These are phyloP conservation scores for Talaromyces sp. DNA, from an alignment of 2,329 filamentous ascomycete genomes.

Conservation along the genomic window DNA sequence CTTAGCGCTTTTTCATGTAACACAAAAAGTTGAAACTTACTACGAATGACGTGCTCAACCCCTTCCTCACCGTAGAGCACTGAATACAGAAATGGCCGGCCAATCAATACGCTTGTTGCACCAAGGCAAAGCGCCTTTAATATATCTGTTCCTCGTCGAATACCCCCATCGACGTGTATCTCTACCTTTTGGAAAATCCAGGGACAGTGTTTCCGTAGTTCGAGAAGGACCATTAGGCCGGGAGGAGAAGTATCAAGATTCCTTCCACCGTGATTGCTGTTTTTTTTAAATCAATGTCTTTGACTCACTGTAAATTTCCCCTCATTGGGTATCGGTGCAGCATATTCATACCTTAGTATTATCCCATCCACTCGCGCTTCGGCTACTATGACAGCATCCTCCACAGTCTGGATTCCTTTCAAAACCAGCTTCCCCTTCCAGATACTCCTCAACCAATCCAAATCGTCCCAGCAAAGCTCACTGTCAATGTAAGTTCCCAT, in stretches of 20 bases:
- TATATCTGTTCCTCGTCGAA: conserved; percentile 79
- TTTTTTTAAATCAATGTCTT: background rate
- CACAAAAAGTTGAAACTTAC: conserved; percentile 33
- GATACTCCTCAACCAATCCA: conserved; percentile 3
- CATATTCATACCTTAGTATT: conserved; percentile 26
- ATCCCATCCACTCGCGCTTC: conserved; percentile 44
- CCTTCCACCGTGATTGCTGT: conserved; percentile 46
- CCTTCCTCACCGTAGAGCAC: conserved; percentile 60
- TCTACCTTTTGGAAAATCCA: conserved; percentile 67
- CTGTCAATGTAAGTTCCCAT: background rate
- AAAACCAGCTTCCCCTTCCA: conserved; percentile 42
- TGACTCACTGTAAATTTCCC: background rate
- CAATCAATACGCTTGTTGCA: conserved; percentile 75
- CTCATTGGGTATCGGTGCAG: background rate
- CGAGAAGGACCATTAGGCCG: conserved; percentile 65
- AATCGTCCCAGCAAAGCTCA: background rate
- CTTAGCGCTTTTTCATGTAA: background rate
- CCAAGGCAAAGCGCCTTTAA: conserved; percentile 83
- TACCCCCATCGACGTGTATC: conserved; percentile 80
- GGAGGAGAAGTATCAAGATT: conserved; percentile 77
- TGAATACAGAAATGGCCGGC: conserved; percentile 70
- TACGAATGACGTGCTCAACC: conserved; percentile 61
- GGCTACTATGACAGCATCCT: conserved; percentile 41
- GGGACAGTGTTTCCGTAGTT: conserved; percentile 69
- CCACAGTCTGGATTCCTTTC: conserved; percentile 50